These are phyloP conservation scores for Aureobasidium vineae DNA, from an alignment of 2,329 filamentous ascomycete genomes.

Conservation along the genomic window DNA sequence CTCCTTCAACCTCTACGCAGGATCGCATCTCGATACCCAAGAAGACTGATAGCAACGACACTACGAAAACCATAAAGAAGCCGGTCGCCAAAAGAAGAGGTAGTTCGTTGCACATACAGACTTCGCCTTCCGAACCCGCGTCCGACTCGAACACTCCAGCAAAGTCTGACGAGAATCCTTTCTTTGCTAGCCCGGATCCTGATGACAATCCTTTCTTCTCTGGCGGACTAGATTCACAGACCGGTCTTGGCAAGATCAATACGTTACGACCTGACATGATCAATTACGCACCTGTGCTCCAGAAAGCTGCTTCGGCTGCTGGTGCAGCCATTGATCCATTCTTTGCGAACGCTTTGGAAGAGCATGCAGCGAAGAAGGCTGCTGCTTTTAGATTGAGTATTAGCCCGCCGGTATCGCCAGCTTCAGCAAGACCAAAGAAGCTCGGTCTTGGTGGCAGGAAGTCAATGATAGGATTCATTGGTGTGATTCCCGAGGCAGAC, in stretches of 20 bases:
- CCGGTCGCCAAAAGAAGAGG: not conserved
- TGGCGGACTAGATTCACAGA: slow-evolving; percentile 10
- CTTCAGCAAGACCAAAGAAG: not conserved
- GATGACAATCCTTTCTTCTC: slow-evolving; percentile 25
- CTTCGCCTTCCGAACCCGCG: not conserved
- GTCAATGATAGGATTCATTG: not conserved
- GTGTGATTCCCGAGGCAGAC: not conserved
- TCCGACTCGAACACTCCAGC: not conserved
- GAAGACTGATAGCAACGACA: not conserved
- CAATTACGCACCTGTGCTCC: slow-evolving; percentile 17
- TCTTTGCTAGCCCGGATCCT: slow-evolving; percentile 1
- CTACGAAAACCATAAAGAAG: not conserved
- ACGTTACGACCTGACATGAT: slow-evolving; percentile 14
- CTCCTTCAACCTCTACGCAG: not conserved
- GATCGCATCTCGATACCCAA: not conserved
- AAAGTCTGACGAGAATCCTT: not conserved
- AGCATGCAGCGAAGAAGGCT: slow-evolving; percentile 7
- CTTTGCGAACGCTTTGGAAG: slow-evolving; percentile 13
- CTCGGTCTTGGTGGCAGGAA: not conserved
- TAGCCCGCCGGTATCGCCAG: not conserved
- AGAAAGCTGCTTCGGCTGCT: slow-evolving; percentile 18
- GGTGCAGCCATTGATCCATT: slow-evolving; percentile 18
- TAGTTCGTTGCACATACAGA: not conserved
- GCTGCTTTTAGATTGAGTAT: slow-evolving; percentile 3
- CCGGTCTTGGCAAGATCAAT: slow-evolving; percentile 15